Conservation (phyloP, 2,329 filamentous ascomycete genomes). For the Laburnicola sp. region DNA sequence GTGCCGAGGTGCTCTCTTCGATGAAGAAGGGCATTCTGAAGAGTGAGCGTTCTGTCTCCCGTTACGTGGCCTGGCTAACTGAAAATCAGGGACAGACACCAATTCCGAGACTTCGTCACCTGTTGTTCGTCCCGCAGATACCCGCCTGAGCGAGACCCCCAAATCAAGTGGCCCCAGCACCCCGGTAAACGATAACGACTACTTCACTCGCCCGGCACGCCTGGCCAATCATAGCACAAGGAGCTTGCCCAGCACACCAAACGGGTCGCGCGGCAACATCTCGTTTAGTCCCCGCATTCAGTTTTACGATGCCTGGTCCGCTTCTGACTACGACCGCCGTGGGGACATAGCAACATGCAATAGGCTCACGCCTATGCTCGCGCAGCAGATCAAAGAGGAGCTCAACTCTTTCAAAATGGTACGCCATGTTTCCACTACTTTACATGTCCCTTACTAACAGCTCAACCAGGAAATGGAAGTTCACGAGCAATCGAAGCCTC, state of each 20-base stretch:
- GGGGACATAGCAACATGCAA: constrained; percentile 98
- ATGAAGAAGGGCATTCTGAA: constrained; percentile 97
- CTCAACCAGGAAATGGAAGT: constrained; percentile 94
- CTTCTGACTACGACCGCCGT: constrained; percentile 90
- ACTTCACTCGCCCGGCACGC: constrained; percentile 78
- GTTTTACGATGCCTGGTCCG: constrained; percentile 96
- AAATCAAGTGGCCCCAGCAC: constrained; percentile 86
- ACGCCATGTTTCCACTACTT: constrained; percentile 36
- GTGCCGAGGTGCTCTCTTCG: constrained; percentile 86
- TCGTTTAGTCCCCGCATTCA: constrained; percentile 89
- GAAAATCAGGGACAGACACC: constrained; percentile 48
- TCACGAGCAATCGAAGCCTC: constrained; percentile 97
- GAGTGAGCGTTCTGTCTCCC: constrained; percentile 58
- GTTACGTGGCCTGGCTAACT: constrained; percentile 21
- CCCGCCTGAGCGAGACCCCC: constrained; percentile 73
- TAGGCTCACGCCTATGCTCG: constrained; percentile 91
- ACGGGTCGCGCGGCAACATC: constrained; percentile 64
- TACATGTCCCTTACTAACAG: constrained; percentile 45
- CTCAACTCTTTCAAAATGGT: constrained; percentile 99
- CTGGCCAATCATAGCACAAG: constrained; percentile 72
- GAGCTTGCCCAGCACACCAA: constrained; percentile 78
- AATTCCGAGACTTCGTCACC: constrained; percentile 71
- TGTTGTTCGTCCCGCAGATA: constrained; percentile 64
- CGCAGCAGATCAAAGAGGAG: constrained; percentile 99
- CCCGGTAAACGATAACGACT: constrained; percentile 82